These are phyloP conservation scores for Speleostelium caveatum DNA, from an alignment of 78 protist species.

Conservation along the genomic window DNA sequence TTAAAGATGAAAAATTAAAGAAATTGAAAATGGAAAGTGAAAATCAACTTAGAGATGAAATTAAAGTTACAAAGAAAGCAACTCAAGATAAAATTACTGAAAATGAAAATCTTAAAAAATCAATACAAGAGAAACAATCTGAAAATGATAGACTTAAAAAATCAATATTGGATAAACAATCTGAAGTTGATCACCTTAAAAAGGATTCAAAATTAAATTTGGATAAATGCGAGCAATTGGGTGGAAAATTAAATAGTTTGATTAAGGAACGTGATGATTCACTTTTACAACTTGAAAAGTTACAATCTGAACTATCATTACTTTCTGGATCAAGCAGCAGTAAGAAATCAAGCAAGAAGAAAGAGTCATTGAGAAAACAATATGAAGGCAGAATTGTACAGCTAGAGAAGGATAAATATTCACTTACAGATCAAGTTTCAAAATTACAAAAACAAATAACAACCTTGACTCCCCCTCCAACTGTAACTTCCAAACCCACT, in stretches of 20 bases:
- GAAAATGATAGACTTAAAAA: neutral
- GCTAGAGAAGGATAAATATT: conserved; percentile 51
- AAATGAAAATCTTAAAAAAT: too few relatives aligned
- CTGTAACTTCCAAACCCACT: neutral
- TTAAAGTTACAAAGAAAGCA: too few relatives aligned
- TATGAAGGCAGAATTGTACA: conserved; percentile 11
- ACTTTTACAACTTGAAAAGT: neutral
- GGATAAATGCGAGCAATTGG: neutral
- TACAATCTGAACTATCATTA: conserved; percentile 14
- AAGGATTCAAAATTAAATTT: neutral
- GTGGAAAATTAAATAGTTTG: neutral
- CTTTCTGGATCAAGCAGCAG: neutral
- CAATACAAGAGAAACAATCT: too few relatives aligned
- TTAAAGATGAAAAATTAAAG: too few relatives aligned
- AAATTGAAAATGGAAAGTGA: too few relatives aligned
- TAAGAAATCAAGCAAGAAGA: neutral
- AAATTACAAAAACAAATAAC: conserved; percentile 29
- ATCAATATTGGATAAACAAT: neutral
- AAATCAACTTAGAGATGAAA: too few relatives aligned
- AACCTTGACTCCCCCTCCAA: too few relatives aligned
- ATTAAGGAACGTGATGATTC: conserved; percentile 21
- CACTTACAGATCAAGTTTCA: conserved; percentile 17
- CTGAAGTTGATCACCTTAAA: neutral
- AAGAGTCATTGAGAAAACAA: conserved; percentile 4
- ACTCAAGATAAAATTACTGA: too few relatives aligned